Conservation (phyloP, 805 yeast species). For the Lachancea waltii region DNA sequence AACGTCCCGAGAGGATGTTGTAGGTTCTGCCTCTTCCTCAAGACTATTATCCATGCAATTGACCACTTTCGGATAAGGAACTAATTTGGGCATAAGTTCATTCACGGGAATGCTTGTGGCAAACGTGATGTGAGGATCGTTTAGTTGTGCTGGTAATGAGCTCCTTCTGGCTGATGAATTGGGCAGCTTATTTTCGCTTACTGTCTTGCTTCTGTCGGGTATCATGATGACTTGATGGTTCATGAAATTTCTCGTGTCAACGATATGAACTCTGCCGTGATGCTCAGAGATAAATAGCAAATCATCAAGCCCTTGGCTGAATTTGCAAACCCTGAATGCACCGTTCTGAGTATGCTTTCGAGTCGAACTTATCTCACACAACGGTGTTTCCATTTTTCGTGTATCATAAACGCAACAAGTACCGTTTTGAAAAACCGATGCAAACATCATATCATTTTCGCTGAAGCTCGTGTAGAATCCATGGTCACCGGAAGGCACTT, state of each 20-base stretch:
- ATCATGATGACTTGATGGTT: slow-evolving; percentile 72
- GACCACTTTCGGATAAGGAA: slow-evolving; percentile 28
- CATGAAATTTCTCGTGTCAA: slow-evolving; percentile 67
- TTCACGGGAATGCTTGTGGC: slow-evolving; percentile 26
- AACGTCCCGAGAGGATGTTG: not conserved
- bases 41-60: slow-evolving; percentile 8
- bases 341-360: slow-evolving; percentile 47
- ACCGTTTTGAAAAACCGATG: slow-evolving; percentile 85
- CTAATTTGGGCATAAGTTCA: slow-evolving; percentile 26
- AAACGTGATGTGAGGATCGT: slow-evolving; percentile 25
- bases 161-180: slow-evolving; percentile 13
- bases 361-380: slow-evolving; percentile 53
- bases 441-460: slow-evolving; percentile 65
- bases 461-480: slow-evolving; percentile 81
- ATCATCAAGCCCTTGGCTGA: slow-evolving; percentile 65
- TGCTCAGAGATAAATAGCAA: slow-evolving; percentile 74
- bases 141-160: slow-evolving; percentile 14
- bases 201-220: slow-evolving; percentile 36
- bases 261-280: slow-evolving; percentile 76
- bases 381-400: slow-evolving; percentile 50
- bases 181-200: slow-evolving; percentile 10
- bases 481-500: slow-evolving; percentile 55
- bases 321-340: slow-evolving; percentile 61
- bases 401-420: slow-evolving; percentile 69
- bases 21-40: not conserved